phyloP scores from a whole-genome alignment of 2,329 filamentous ascomycete genomes.

The Madurella fahalii region DNA sequence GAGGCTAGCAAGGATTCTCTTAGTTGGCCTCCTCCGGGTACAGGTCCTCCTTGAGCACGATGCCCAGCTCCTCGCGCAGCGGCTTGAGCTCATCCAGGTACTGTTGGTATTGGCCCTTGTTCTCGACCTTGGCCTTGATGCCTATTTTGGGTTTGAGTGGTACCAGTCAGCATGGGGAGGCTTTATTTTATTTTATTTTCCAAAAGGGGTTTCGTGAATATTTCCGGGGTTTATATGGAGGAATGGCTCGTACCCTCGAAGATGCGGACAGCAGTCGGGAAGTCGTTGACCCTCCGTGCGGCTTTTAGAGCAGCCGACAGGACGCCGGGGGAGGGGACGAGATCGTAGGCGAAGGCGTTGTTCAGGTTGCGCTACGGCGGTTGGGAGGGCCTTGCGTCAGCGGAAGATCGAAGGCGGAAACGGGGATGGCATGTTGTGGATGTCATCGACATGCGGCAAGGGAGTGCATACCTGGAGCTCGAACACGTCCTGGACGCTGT shows the following conservation, averaged over 20 bases:
- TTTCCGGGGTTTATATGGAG: conserved; percentile 13
- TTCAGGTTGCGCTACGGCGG: conserved; percentile 77
- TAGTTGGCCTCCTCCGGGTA: conserved; percentile 59
- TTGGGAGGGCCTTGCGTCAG: conserved; percentile 13
- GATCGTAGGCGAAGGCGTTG: conserved; percentile 99
- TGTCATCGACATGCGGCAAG: background rate
- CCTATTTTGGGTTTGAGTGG: conserved; percentile 50
- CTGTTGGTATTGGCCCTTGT: conserved; percentile 93
- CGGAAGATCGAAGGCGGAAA: background rate
- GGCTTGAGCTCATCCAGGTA: conserved; percentile 91
- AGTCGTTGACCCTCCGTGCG: conserved; percentile 95
- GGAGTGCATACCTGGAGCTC: conserved; percentile 82
- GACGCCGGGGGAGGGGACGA: conserved; percentile 90
- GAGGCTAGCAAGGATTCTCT: background rate
- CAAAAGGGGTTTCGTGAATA: background rate
- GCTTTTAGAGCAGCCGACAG: conserved; percentile 88
- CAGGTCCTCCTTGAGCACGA: conserved; percentile 86
- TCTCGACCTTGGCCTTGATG: conserved; percentile 99
- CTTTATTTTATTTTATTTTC: background rate
- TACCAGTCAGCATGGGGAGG: conserved; percentile 3
- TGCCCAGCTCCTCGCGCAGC: conserved; percentile 87
- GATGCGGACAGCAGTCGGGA: conserved; percentile 93
- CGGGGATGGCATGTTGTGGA: background rate
- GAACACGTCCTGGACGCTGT: conserved; percentile 95
- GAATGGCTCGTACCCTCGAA: conserved; percentile 75